These are phyloP conservation scores for Apiospora hydei DNA, from an alignment of 2,329 filamentous ascomycete genomes.

Conservation along the genomic window DNA sequence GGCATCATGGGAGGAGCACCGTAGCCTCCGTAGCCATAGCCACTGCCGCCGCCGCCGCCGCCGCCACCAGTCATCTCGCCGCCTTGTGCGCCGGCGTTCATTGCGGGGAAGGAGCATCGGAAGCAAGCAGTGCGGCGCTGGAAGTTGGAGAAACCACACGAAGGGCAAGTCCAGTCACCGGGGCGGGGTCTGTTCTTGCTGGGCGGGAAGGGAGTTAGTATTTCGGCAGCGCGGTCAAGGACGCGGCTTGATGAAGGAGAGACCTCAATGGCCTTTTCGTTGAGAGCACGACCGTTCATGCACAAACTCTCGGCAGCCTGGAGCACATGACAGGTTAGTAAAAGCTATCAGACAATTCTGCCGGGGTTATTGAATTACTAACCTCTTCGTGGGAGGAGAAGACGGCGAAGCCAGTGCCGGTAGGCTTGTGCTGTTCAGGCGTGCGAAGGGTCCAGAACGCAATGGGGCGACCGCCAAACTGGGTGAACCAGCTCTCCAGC, in stretches of 20 bases:
- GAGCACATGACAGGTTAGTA: constrained; percentile 23
- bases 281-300: constrained; percentile 98
- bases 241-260: constrained; percentile 97
- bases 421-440: constrained; percentile 99
- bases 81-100: constrained; percentile 73
- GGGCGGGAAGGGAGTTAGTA: constrained; percentile 95
- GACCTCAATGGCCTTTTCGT: constrained; percentile 98
- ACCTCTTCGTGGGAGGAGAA: constrained; percentile 99
- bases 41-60: constrained; percentile 59
- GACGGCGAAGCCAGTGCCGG: constrained; percentile 95
- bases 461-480: constrained; percentile 96
- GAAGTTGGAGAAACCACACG: constrained; percentile 99
- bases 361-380: constrained; percentile 46
- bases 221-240: constrained; percentile 92
- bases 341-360: background rate
- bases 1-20: constrained; percentile 84
- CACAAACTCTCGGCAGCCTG: constrained; percentile 96
- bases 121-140: constrained; percentile 98
- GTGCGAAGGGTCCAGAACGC: constrained; percentile 99
- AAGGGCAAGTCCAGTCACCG: constrained; percentile 98
- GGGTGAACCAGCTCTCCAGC: constrained; percentile 99
- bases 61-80: constrained; percentile 36
- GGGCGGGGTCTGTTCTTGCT: constrained; percentile 98
- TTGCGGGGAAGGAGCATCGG: constrained; percentile 98
- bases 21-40: constrained; percentile 67